phyloP scores from a whole-genome alignment of 2,329 filamentous ascomycete species.

The Penicillium sp. region DNA sequence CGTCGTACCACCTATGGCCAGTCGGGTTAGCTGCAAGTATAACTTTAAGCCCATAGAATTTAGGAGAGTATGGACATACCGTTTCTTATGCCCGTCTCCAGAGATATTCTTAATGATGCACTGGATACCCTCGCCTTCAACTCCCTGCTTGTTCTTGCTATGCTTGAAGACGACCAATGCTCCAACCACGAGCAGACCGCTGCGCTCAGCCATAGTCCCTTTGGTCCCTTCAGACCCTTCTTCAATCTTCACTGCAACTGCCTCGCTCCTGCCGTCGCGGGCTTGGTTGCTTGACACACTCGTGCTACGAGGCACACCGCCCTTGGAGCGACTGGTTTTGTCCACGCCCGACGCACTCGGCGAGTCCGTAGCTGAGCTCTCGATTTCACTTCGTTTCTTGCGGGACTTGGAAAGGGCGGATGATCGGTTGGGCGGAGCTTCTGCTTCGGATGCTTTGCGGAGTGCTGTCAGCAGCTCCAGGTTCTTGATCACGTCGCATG shows the following conservation, averaged over 20 bases:
- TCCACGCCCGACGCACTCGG: constrained; percentile 52
- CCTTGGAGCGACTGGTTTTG: constrained; percentile 53
- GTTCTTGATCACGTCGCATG: constrained; percentile 58
- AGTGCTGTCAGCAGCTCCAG: constrained; percentile 56
- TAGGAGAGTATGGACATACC: constrained; percentile 43
- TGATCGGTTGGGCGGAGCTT: constrained; percentile 48
- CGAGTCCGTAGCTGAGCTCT: constrained; percentile 53
- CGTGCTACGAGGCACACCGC: constrained; percentile 46
- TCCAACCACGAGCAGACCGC: constrained; percentile 52
- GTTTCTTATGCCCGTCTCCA: constrained; percentile 73
- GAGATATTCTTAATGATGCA: constrained; percentile 77
- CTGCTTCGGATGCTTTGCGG: constrained; percentile 55
- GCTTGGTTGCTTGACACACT: constrained; percentile 51
- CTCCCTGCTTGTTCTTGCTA: constrained; percentile 57
- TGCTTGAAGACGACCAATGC: constrained; percentile 59
- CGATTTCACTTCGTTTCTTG: constrained; percentile 54
- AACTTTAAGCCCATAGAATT: background rate
- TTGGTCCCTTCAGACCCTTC: constrained; percentile 52
- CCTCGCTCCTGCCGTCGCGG: constrained; percentile 48
- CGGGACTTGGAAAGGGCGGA: constrained; percentile 51
- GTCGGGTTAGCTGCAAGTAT: constrained; percentile 21
- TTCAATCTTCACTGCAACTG: constrained; percentile 48
- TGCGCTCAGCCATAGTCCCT: constrained; percentile 52
- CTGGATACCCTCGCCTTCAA: constrained; percentile 67
- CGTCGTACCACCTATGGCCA: constrained; percentile 65